Percentiles rank a stretch among this genome's conserved stretches.
Conservation (phyloP, 2,329 filamentous ascomycete genomes). For the Apiospora koreana region DNA sequence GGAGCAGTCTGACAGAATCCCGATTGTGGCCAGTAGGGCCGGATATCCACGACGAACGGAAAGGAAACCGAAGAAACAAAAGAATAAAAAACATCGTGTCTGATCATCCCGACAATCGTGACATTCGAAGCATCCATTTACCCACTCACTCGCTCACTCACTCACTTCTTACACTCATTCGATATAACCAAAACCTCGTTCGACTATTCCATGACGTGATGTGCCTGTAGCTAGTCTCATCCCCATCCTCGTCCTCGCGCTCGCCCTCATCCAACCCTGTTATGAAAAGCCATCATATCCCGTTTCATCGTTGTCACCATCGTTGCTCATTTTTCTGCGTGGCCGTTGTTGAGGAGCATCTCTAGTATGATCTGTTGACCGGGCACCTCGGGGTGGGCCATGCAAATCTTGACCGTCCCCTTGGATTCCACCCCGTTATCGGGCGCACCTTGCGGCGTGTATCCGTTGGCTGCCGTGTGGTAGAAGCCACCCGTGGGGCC, state of each 20-base stretch:
- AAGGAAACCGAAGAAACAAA: neutral
- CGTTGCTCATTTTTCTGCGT: conserved; percentile 50
- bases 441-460: conserved; percentile 32
- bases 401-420: conserved; percentile 87
- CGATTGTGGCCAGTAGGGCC: conserved; percentile 7
- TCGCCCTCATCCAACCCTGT: neutral
- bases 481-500: conserved; percentile 56
- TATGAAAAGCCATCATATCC: neutral
- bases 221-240: neutral
- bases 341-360: conserved; percentile 87
- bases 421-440: conserved; percentile 51
- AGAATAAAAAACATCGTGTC: neutral
- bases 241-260: neutral
- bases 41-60: neutral
- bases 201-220: neutral
- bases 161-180: neutral
- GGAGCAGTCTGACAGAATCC: conserved; percentile 4
- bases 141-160: neutral
- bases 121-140: neutral
- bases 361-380: conserved; percentile 88
- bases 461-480: conserved; percentile 27
- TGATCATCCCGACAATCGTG: neutral
- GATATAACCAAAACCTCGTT: neutral
- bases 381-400: conserved; percentile 89
- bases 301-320: neutral